A percentile compares a stretch with the other conserved stretches of the same genome.
Conservation (phyloP, 1,284 basidiomycete genomes). For the Ganoderma leucocontextum region DNA sequence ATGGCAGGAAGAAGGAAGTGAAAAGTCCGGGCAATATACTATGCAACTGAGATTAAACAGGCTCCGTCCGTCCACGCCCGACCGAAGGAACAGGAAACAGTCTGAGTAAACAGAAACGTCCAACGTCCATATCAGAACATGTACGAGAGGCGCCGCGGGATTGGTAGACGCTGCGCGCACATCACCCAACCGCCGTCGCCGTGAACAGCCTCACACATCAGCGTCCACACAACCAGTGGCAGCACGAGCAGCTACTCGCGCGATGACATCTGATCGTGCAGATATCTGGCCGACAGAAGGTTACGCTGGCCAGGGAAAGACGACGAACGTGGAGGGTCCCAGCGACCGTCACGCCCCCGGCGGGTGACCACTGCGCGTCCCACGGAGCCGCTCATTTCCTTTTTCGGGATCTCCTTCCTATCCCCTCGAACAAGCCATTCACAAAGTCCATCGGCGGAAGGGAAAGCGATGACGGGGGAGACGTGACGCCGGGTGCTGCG, state of each 20-base stretch:
- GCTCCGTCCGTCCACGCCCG: constrained; percentile 18
- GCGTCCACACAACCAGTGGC: constrained; percentile 19
- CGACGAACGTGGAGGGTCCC: constrained; percentile 4
- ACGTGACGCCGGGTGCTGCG: constrained; percentile 16
- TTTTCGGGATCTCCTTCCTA: constrained; percentile 17
- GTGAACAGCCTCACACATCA: constrained; percentile 28
- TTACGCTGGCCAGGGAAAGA: constrained; percentile 12
- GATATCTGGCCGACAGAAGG: constrained; percentile 16
- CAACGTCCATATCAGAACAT: constrained; percentile 30
- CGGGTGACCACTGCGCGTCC: constrained; percentile 16
- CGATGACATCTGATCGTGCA: constrained; percentile 28
- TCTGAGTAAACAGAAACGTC: constrained; percentile 27
- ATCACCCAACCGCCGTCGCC: constrained; percentile 19
- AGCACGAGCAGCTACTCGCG: constrained; percentile 19
- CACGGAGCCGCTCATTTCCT: constrained; percentile 26
- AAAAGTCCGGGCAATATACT: constrained; percentile 22
- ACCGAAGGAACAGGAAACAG: constrained; percentile 4
- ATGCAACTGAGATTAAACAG: constrained; percentile 28
- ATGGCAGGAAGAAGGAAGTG: constrained; percentile 16
- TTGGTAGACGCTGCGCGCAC: constrained; percentile 18
- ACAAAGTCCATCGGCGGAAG: constrained; percentile 17
- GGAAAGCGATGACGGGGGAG: constrained; percentile 15
- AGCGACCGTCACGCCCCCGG: constrained; percentile 19
- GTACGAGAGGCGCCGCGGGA: constrained; percentile 15
- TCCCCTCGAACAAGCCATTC: constrained; percentile 6